These are phyloP conservation scores for Allomyces macrogynus DNA, from an alignment of 192 early-diverging fungal genomes.

Conservation along the genomic window DNA sequence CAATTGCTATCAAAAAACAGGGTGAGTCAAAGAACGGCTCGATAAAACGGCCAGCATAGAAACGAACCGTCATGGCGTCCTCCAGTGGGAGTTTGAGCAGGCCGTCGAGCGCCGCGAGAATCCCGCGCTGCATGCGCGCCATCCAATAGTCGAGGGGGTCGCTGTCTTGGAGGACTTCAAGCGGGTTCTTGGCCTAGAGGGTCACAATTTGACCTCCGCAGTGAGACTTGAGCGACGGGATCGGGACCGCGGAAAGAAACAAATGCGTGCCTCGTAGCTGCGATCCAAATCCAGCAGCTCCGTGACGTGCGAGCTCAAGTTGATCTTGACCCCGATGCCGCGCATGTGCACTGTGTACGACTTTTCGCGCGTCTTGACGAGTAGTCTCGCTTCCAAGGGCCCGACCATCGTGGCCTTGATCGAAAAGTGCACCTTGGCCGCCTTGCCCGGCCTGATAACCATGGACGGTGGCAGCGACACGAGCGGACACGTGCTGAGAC, in stretches of 20 bases:
- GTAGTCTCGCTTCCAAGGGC: slow-evolving; percentile 13
- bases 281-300: not conserved
- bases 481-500: slow-evolving; percentile 3
- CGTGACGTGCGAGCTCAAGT: not conserved
- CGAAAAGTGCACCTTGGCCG: slow-evolving; percentile 13
- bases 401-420: slow-evolving; percentile 17
- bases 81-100: no score
- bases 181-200: not conserved
- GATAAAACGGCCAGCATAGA: no score
- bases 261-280: no score
- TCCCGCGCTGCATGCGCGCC: no score
- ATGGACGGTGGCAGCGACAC: slow-evolving; percentile 18
- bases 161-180: not conserved
- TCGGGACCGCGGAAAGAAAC: no score
- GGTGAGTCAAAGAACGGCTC: not conserved
- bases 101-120: no score
- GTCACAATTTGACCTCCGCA: not conserved
- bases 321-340: slow-evolving; percentile 23
- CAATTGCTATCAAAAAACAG: not conserved
- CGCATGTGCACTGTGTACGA: slow-evolving; percentile 11
- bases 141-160: not conserved
- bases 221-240: not conserved
- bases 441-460: slow-evolving; percentile 14
- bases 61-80: no score
- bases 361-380: slow-evolving; percentile 20